phyloP scores from a whole-genome alignment of 495 filamentous ascomycete genomes.

The Chaetomium tenue region DNA sequence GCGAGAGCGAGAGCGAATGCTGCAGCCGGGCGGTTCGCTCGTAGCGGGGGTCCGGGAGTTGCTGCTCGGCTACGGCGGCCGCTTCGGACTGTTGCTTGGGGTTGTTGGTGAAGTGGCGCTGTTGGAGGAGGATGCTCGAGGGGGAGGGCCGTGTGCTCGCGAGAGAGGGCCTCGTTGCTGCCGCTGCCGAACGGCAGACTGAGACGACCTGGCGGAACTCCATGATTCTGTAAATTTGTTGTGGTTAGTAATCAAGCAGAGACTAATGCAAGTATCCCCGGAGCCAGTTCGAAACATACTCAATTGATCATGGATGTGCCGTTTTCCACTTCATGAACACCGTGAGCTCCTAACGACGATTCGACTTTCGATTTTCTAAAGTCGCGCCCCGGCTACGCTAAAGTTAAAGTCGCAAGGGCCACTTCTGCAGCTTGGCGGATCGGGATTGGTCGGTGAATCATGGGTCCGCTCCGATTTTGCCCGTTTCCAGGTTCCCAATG shows the following conservation, averaged over 20 bases:
- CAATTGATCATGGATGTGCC: constrained; percentile 26
- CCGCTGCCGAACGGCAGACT: constrained; percentile 32
- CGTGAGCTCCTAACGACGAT: constrained; percentile 1
- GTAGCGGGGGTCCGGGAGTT: not conserved
- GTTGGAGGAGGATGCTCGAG: constrained; percentile 16
- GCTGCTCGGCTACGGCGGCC: constrained; percentile 1
- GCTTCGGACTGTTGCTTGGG: constrained; percentile 10
- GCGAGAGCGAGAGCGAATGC: not conserved
- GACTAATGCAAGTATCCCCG: not conserved
- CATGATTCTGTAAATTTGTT: constrained; percentile 25
- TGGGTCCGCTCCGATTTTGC: constrained; percentile 20
- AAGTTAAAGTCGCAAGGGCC: constrained; percentile 8
- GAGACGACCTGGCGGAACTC: constrained; percentile 31
- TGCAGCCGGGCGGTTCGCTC: constrained; percentile 4
- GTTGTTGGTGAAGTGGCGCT: constrained; percentile 17
- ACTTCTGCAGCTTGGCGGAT: constrained; percentile 3
- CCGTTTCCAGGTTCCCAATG: not conserved
- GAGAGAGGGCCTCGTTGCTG: constrained; percentile 24
- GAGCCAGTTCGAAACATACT: not conserved
- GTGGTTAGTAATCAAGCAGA: not conserved
- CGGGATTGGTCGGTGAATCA: constrained; percentile 9
- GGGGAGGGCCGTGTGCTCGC: constrained; percentile 16
- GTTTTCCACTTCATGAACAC: not conserved
- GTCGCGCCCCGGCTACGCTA: constrained; percentile 16
- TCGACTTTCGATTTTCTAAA: constrained; percentile 20